Conservation (phyloP, 805 yeast species). For the Starmerella roubikii region DNA sequence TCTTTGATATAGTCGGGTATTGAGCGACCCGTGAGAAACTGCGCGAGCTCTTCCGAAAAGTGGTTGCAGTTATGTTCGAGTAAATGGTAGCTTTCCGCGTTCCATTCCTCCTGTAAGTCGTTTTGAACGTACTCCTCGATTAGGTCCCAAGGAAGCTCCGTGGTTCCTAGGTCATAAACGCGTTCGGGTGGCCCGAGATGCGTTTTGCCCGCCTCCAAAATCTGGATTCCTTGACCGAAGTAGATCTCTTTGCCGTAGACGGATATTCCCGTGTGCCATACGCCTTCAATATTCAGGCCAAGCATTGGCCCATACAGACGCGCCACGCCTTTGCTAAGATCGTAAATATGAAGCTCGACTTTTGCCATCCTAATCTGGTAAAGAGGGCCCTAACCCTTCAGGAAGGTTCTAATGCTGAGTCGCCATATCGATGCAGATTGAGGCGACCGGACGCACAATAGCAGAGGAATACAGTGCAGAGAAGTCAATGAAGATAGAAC, state of each 20-base stretch:
- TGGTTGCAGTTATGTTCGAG: slow-evolving; percentile 58
- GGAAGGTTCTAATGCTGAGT: neutral
- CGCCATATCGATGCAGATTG: too few relatives aligned
- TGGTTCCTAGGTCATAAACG: slow-evolving; percentile 40
- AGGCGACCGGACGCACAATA: too few relatives aligned
- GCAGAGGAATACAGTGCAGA: too few relatives aligned
- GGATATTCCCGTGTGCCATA: slow-evolving; percentile 49
- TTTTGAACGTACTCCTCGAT: slow-evolving; percentile 42
- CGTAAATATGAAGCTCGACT: slow-evolving; percentile 49
- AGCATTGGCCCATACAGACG: slow-evolving; percentile 28
- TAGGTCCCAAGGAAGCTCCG: slow-evolving; percentile 39
- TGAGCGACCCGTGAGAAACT: slow-evolving; percentile 42
- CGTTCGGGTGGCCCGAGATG: slow-evolving; percentile 47
- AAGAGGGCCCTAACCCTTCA: neutral
- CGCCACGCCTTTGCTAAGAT: slow-evolving; percentile 51
- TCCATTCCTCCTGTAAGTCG: slow-evolving; percentile 32
- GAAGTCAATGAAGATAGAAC: too few relatives aligned
- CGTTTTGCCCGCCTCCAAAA: slow-evolving; percentile 37
- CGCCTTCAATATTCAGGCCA: slow-evolving; percentile 44
- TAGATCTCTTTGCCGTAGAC: slow-evolving; percentile 45
- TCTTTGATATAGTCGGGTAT: slow-evolving; percentile 41
- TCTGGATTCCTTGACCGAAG: slow-evolving; percentile 46
- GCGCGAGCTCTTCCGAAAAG: slow-evolving; percentile 43
- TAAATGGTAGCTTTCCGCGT: slow-evolving; percentile 39
- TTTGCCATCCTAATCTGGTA: too few relatives aligned